These are phyloP conservation scores for Rhodotorula sp. DNA, from an alignment of 1,284 basidiomycete genomes.

Conservation along the genomic window DNA sequence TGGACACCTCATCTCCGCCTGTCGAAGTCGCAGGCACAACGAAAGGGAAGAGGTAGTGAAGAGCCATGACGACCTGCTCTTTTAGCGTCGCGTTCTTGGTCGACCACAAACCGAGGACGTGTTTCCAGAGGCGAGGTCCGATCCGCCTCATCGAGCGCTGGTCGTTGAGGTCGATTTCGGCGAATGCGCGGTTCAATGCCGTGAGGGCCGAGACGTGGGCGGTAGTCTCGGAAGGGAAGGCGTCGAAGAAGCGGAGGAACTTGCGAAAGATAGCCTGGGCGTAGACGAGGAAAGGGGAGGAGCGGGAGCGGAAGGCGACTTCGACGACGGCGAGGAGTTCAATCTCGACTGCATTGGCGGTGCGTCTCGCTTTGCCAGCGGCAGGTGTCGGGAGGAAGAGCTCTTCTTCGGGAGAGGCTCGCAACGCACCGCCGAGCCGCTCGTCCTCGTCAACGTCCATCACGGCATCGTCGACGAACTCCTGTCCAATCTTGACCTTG, in stretches of 20 bases:
- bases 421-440: background rate
- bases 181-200: conserved; percentile 66
- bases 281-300: conserved; percentile 37
- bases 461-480: conserved; percentile 46
- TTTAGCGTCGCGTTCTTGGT: conserved; percentile 71
- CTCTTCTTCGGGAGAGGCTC: conserved; percentile 15
- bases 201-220: conserved; percentile 70
- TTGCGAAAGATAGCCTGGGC: conserved; percentile 60
- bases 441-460: conserved; percentile 33
- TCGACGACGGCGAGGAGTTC: conserved; percentile 40
- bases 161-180: conserved; percentile 69
- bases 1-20: background rate
- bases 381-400: conserved; percentile 1
- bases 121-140: conserved; percentile 62
- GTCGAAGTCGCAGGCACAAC: conserved; percentile 51
- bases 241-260: conserved; percentile 64
- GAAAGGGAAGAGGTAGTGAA: conserved; percentile 71
- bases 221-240: conserved; percentile 67
- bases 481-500: conserved; percentile 52
- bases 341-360: conserved; percentile 30
- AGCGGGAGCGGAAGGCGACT: conserved; percentile 32
- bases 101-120: conserved; percentile 68
- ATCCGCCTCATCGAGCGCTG: conserved; percentile 61
- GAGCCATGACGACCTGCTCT: conserved; percentile 59
- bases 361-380: background rate